Percentiles rank a stretch among this genome's conserved stretches.
Conservation (phyloP, 352 stramenopile genomes). For the Globisporangium parvum region DNA sequence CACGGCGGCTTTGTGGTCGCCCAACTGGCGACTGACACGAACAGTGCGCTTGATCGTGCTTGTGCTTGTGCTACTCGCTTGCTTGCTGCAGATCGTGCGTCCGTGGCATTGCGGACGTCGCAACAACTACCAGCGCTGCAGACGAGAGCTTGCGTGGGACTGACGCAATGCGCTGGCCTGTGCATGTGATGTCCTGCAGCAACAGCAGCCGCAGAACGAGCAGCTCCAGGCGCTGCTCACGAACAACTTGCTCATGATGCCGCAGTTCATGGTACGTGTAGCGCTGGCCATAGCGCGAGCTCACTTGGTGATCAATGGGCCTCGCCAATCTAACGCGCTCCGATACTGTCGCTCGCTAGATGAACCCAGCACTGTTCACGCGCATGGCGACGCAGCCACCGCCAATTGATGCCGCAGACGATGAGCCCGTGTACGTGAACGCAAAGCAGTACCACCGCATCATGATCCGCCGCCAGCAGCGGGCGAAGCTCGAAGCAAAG, state of each 20-base stretch:
- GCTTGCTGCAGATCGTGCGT: neutral
- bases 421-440: conserved; percentile 88
- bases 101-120: neutral
- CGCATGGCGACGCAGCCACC: conserved; percentile 32
- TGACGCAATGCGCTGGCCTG: neutral
- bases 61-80: neutral
- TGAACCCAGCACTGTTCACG: conserved; percentile 52
- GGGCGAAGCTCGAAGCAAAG: conserved; percentile 83
- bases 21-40: neutral
- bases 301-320: no score
- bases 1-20: no score
- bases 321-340: no score
- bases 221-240: conserved; percentile 40
- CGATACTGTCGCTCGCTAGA: conserved; percentile 15
- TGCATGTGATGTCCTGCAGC: neutral
- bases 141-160: neutral
- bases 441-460: conserved; percentile 90
- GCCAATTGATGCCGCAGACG: conserved; percentile 54
- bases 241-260: conserved; percentile 51
- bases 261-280: conserved; percentile 35
- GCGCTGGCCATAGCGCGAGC: neutral
- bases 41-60: neutral
- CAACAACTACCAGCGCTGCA: neutral
- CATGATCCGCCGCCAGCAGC: conserved; percentile 82
- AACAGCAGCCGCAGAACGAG: conserved; percentile 51